Percentiles rank a stretch among this genome's conserved stretches.
phyloP scores from a whole-genome alignment of 257 asterid genomes.

The Ajuga chamaepitys region DNA sequence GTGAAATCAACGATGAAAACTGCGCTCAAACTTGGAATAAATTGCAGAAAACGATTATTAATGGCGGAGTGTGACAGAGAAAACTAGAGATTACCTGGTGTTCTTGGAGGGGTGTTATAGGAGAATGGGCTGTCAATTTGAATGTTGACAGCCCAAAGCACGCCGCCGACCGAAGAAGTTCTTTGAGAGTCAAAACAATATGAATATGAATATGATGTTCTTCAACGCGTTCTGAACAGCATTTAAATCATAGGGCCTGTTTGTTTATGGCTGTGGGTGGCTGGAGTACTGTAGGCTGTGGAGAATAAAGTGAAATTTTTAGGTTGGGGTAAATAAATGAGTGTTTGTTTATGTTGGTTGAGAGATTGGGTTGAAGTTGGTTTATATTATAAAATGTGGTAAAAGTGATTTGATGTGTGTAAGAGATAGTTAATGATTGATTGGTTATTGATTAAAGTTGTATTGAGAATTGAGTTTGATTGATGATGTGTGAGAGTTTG shows the following conservation, averaged over 20 bases:
- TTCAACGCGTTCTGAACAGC: constrained; percentile 23
- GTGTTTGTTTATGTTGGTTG: too few relatives aligned
- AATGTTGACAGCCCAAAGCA: constrained; percentile 32
- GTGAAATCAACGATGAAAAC: constrained; percentile 2
- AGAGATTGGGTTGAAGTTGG: too few relatives aligned
- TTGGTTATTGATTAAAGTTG: too few relatives aligned
- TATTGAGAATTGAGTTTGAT: too few relatives aligned
- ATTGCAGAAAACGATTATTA: neutral
- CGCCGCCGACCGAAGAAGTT: constrained; percentile 4
- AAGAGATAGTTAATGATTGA: too few relatives aligned
- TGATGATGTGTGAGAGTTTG: too few relatives aligned
- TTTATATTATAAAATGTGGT: too few relatives aligned
- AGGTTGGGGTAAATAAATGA: too few relatives aligned
- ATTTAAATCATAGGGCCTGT: neutral
- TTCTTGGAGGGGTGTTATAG: constrained; percentile 10
- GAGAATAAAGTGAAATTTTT: too few relatives aligned
- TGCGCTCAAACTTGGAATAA: neutral
- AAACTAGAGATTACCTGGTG: constrained; percentile 6
- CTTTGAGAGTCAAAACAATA: constrained; percentile 15
- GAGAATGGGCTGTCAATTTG: constrained; percentile 30
- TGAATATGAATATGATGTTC: neutral
- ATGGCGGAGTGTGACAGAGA: neutral
- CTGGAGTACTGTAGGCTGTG: too few relatives aligned
- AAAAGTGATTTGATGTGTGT: too few relatives aligned
- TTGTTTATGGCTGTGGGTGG: too few relatives aligned